These are phyloP conservation scores for Cercophora samala DNA, from an alignment of 495 filamentous ascomycete genomes.

Conservation along the genomic window DNA sequence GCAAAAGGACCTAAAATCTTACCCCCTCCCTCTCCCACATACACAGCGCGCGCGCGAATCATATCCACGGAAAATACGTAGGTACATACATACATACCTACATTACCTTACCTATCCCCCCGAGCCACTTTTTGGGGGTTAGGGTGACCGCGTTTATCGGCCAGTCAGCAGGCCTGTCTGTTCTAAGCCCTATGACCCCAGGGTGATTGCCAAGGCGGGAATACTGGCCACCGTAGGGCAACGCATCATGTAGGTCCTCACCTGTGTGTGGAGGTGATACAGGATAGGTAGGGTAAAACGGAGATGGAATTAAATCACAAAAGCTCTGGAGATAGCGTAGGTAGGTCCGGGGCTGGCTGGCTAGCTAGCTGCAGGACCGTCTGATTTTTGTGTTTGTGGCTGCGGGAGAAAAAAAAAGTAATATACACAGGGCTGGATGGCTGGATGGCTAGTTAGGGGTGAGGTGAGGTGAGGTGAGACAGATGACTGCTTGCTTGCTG, in stretches of 20 bases:
- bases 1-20: slow-evolving; percentile 5
- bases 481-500: neutral
- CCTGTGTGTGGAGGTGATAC: neutral
- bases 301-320: neutral
- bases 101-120: too few relatives aligned
- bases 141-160: neutral
- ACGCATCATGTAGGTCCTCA: neutral
- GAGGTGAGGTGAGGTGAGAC: neutral
- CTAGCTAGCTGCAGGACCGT: neutral
- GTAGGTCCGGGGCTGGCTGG: too few relatives aligned
- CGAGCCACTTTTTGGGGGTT: neutral
- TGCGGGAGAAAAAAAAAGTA: too few relatives aligned
- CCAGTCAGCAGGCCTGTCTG: neutral
- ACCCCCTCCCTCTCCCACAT: slow-evolving; percentile 11
- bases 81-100: too few relatives aligned
- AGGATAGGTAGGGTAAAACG: too few relatives aligned
- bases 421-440: neutral
- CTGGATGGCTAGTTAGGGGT: too few relatives aligned
- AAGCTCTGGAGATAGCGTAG: too few relatives aligned
- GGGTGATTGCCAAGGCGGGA: too few relatives aligned
- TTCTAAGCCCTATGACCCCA: slow-evolving; percentile 4
- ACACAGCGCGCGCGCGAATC: neutral
- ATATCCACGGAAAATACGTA: too few relatives aligned
- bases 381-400: too few relatives aligned
- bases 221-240: too few relatives aligned